These are phyloP conservation scores for Cryphonectria japonica DNA, from an alignment of 2,329 filamentous ascomycete species.

Conservation along the genomic window DNA sequence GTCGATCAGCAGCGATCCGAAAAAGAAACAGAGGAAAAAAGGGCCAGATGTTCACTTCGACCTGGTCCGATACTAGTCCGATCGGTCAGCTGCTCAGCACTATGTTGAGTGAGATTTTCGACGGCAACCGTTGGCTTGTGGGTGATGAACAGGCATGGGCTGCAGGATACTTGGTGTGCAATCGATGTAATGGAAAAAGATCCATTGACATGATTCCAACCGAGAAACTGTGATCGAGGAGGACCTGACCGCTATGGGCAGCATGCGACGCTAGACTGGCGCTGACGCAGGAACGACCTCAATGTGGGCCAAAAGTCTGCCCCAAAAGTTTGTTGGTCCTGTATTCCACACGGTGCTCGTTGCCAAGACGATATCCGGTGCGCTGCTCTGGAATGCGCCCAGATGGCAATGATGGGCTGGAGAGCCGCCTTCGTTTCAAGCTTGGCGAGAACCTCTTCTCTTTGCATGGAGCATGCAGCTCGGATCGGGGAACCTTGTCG, in stretches of 20 bases:
- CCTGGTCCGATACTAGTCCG: background rate
- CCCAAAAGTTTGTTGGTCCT: conserved; percentile 8
- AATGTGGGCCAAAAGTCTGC: conserved; percentile 13
- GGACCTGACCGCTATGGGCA: conserved; percentile 17
- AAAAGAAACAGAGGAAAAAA: background rate
- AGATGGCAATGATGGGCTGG: conserved; percentile 20
- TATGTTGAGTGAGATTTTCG: background rate
- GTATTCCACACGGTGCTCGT: background rate
- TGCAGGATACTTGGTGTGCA: background rate
- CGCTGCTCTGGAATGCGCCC: background rate
- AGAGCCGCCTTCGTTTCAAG: conserved; percentile 17
- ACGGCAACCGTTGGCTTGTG: background rate
- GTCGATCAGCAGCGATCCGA: background rate
- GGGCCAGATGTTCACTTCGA: background rate
- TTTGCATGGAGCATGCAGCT: background rate
- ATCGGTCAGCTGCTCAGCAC: background rate
- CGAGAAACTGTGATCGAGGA: background rate
- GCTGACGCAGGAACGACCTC: conserved; percentile 28
- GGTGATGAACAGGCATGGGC: background rate
- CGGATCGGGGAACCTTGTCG: background rate
- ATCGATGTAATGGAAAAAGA: background rate
- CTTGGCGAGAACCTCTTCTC: conserved; percentile 12
- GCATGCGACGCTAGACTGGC: conserved; percentile 21
- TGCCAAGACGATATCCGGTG: conserved; percentile 1
- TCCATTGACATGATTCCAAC: background rate